Conservation (phyloP, 2,329 filamentous ascomycete species). For the Pestalotiopsis sp. region DNA sequence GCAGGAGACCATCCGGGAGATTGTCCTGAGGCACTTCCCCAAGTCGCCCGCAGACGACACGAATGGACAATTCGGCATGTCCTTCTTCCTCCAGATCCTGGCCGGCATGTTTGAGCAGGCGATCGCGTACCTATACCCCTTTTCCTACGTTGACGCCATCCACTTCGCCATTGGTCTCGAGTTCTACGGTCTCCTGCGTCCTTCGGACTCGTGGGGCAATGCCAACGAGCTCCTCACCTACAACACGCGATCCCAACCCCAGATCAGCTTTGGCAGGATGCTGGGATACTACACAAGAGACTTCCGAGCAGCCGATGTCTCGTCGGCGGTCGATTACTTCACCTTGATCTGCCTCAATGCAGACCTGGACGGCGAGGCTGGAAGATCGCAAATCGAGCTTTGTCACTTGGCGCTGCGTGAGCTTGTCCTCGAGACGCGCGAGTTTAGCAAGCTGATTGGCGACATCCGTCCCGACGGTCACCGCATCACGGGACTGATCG, state of each 20-base stretch:
- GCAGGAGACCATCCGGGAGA: conserved; percentile 79
- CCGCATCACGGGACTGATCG: conserved; percentile 83
- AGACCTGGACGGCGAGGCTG: conserved; percentile 73
- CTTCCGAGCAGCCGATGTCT: conserved; percentile 87
- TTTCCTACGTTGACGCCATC: conserved; percentile 89
- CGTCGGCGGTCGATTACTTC: conserved; percentile 91
- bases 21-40: conserved; percentile 87
- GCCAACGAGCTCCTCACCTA: conserved; percentile 69
- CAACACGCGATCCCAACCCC: conserved; percentile 69
- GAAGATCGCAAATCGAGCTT: conserved; percentile 74
- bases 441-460: conserved; percentile 91
- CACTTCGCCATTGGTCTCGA: conserved; percentile 90
- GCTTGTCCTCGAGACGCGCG: conserved; percentile 91
- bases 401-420: conserved; percentile 93
- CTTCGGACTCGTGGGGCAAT: conserved; percentile 75
- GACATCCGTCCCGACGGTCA: conserved; percentile 86
- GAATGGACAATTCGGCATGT: conserved; percentile 79
- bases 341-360: conserved; percentile 88
- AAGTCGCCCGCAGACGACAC: conserved; percentile 75
- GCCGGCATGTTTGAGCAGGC: conserved; percentile 94
- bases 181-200: conserved; percentile 86
- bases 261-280: conserved; percentile 93
- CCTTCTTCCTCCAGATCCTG: conserved; percentile 88
- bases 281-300: conserved; percentile 94
- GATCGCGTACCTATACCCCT: conserved; percentile 85